Evolutionary conservation across 148 eudicot species (phyloP), one percentile per base, ranked within the genome.

Genomic region (Mesembryanthemum crystallinum): DNA sequence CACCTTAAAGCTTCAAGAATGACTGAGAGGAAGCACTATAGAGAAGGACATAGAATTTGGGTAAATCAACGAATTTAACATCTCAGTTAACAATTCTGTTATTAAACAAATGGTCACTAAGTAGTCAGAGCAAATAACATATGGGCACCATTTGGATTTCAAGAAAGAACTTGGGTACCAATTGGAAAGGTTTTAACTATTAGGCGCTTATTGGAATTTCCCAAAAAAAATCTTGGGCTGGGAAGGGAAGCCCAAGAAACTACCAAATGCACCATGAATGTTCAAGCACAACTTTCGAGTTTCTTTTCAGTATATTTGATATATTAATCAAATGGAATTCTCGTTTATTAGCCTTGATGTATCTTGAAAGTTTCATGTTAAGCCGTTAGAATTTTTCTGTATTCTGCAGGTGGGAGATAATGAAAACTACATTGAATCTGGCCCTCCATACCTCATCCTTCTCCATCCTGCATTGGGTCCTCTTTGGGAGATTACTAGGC

Each of bases 401-500:
- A 47, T 69, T 76, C 28, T 82, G 68, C 88, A 95, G 99, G 82
- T 92, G 66, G 90, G 82, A 80, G 83, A 81, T 82, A 90, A 95
- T 81, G 92, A 92, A 47, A 77, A 81, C 45, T 95, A 92, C 83
- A 77, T 82, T 71, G 80, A 89, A 69, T 88, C 91, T 86, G 92
- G 96, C 68, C 98, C 97, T 35, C 99, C 99, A 23, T 90, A 81
- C 84, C 94, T 95, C 57, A 79, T 92, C 73, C 84, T 90, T 67
- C 92, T 95, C 57, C 99, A 95, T 86, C 99, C 96, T 72, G 97
- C 97, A 80, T 85, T 95, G 51, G 99, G 99, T n/a, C 98, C 97
- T 60, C 83, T 95, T 8, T 95, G 99, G 99, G 94, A 88, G 87
- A 87, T 95, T 76, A 84, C 90, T 33, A 88, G 96, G 76, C 97